Base-by-base conservation (phyloP, 164 flowering plant species). In the Umbellularia californica region DNA sequence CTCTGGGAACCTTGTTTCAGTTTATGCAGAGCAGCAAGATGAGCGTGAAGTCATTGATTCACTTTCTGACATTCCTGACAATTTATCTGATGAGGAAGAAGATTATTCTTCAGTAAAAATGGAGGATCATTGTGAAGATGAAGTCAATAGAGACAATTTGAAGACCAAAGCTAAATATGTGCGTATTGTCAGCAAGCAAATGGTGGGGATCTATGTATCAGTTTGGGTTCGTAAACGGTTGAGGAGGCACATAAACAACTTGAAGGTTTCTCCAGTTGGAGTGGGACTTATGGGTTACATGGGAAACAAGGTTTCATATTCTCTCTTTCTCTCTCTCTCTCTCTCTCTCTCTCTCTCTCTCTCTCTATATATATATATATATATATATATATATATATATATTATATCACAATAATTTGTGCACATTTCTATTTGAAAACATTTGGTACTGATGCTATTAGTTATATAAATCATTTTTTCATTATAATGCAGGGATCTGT, bases 231-330 rank as follows among this genome's bases (percentile, higher is more conserved):
- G 90, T 0, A 84, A 82, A 81, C 85, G 88, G 78, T 80, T 95
- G 79, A 88, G 99, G 83, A 86, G 97, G 69, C 98, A 89, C 72
- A 84, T 94, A 71, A 91, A 87, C 79, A 87, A 92, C 84, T 78
- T 95, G 80, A 87, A 82, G 84, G 99, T 95, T 72, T 92, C 90
- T 50, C 94, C 94, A 33, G 98, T 95, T 77, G 99, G 99, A 73
- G 88, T 94, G 78, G 99, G 99, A 20, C 84, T 93, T 15, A 92
- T 95, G 99, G 99, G 99, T 63, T 95, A 93, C 87, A 91, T 95
- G 96, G 99, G 99, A 79, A 95, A 95, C 85, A 95, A 95, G 95
- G 99, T 95, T 23, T 69, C 65, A 11, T 70, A 24, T 6, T 51
- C n/a, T 20, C 60, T 55, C 60, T 55, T n/a, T 15, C 35, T 30